Evolutionary conservation across 495 filamentous ascomycete species (phyloP).

Genomic region (Chaetomium fimeti): DNA sequence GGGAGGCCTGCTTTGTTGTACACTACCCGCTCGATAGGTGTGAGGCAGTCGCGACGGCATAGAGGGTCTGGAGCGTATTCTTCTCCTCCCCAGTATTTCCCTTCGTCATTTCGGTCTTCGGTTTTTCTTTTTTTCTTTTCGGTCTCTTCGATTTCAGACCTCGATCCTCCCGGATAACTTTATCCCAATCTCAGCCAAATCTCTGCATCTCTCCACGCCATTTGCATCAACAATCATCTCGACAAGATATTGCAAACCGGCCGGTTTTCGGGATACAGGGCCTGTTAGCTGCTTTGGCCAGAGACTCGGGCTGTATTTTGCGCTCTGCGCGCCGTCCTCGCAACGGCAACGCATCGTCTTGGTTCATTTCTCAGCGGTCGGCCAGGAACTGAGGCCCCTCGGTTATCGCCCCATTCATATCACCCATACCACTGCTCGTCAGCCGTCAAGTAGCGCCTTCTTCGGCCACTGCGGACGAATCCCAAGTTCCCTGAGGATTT

Average conservation of each 20-base stretch:
- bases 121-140: slow-evolving; percentile 1
- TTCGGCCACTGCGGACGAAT: neutral
- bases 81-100: slow-evolving; percentile 10
- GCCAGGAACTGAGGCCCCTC: neutral
- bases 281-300: neutral
- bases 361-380: slow-evolving; percentile 1
- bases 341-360: neutral
- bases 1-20: slow-evolving; percentile 38
- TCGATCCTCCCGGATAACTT: slow-evolving; percentile 9
- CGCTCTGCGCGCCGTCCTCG: neutral
- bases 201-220: neutral
- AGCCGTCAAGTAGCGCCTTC: neutral
- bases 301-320: slow-evolving; percentile 2
- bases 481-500: no score
- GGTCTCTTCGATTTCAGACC: slow-evolving; percentile 8
- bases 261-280: slow-evolving; percentile 6
- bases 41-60: slow-evolving; percentile 25
- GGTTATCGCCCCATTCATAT: neutral
- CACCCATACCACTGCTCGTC: neutral
- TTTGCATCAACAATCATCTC: slow-evolving; percentile 1
- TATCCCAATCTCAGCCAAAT: neutral
- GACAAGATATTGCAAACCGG: slow-evolving; percentile 2
- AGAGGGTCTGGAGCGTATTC: slow-evolving; percentile 24
- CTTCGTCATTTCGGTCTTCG: slow-evolving; percentile 1
- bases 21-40: slow-evolving; percentile 39